Evolutionary conservation across 2,329 filamentous ascomycete species (phyloP), one percentile per base, ranked within the genome.

Genomic region (Parasarocladium wereldwijsianum): DNA sequence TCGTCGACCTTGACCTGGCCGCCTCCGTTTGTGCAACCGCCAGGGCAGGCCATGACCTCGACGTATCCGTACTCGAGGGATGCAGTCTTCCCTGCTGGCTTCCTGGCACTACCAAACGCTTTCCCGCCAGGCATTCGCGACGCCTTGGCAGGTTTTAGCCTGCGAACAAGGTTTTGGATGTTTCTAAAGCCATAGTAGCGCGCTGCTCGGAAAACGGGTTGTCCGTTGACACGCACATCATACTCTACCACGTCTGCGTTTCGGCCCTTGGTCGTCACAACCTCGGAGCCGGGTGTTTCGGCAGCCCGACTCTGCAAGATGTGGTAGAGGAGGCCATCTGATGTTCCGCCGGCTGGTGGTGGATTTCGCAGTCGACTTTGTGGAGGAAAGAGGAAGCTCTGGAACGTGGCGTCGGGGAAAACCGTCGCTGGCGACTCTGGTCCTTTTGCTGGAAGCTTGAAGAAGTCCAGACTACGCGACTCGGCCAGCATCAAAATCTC

Each of bases 1-100:
- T 96, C 90, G 31, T 84, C 81, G 16, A 83, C 71, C 47, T 93
- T 93, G 49, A 98, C 76, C 58, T 98, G 90, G 1, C 90, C 90
- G 21, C 90, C 90, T 2, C 90, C 90, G 44, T 98, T 98, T 32
- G 90, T 98, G 57, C 90, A 98, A 3, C 90, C 90, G n/a, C 90
- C 90, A 0, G 90, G 90, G 52, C 90, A 98, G 10, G 90, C 90
- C 90, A 98, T 98, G 34, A 98, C 90, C 55, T 98, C 90, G 17
- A 96, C 81, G 53, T 93, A 96, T n/a, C 79, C 69, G 50, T 86
- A 86, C 20, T 93, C 83, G 6, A 69, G 54, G 12, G 51, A 45
- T 12, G 52, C 49, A 13, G 17, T 24, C 41, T 67, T 68, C 6
- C 57, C 68, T 11, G 51, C 58, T 5, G 60, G 62, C 37, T 61